These are phyloP conservation scores for Saitozyma podzolica DNA, from an alignment of 768 basidiomycete genomes.

Conservation along the genomic window DNA sequence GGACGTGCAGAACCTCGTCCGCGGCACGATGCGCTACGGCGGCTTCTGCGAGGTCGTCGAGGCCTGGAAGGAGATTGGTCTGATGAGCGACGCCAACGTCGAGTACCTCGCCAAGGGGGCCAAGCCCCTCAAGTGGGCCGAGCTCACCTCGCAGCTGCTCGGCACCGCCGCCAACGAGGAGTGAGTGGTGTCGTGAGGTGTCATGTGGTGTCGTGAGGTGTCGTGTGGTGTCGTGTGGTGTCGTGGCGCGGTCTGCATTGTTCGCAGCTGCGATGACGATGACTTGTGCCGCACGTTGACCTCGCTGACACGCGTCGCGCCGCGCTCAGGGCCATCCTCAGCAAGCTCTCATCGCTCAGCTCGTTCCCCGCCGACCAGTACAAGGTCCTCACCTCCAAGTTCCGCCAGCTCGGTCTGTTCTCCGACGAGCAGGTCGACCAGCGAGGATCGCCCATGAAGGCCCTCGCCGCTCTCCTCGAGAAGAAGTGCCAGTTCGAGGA, in stretches of 20 bases:
- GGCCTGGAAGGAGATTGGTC: slow-evolving; percentile 81
- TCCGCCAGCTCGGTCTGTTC: slow-evolving; percentile 93
- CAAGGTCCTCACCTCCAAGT: slow-evolving; percentile 78
- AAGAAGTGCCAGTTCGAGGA: slow-evolving; percentile 84
- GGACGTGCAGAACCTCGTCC: slow-evolving; percentile 86
- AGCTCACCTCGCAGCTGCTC: slow-evolving; percentile 73
- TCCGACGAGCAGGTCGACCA: slow-evolving; percentile 65
- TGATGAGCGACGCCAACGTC: slow-evolving; percentile 73
- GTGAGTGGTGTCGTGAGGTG: too few relatives aligned
- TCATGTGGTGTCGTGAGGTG: too few relatives aligned
- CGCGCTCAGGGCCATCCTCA: slow-evolving; percentile 65
- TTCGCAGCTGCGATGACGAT: too few relatives aligned
- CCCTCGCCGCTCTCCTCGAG: slow-evolving; percentile 87
- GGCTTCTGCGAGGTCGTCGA: slow-evolving; percentile 95
- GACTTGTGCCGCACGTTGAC: not conserved
- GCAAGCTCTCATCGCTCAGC: slow-evolving; percentile 68
- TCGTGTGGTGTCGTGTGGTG: too few relatives aligned
- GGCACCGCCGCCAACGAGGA: slow-evolving; percentile 71
- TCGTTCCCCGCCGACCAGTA: slow-evolving; percentile 65
- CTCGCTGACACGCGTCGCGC: not conserved
- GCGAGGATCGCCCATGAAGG: slow-evolving; percentile 76
- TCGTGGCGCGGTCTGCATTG: too few relatives aligned
- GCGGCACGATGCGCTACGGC: slow-evolving; percentile 83
- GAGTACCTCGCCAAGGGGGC: slow-evolving; percentile 65
- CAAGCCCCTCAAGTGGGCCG: slow-evolving; percentile 74